These are phyloP conservation scores for Metarhizium humberi DNA, from an alignment of 2,329 filamentous ascomycete genomes.

Conservation along the genomic window DNA sequence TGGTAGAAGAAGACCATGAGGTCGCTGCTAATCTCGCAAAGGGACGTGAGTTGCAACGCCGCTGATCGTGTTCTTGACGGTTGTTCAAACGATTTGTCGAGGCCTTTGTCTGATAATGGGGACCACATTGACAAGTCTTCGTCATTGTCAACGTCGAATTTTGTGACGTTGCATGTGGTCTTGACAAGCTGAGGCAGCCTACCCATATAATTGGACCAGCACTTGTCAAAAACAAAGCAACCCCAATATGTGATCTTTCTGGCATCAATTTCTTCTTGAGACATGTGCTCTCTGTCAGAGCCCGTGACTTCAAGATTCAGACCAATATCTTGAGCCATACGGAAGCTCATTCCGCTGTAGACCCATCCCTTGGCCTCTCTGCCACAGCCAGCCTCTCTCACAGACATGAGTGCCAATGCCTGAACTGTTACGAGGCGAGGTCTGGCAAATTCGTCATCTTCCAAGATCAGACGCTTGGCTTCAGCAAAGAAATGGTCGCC, in stretches of 20 bases:
- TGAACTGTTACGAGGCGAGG: slow-evolving; percentile 85
- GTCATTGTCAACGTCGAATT: slow-evolving; percentile 80
- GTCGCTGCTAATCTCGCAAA: slow-evolving; percentile 92
- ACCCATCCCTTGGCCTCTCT: slow-evolving; percentile 96
- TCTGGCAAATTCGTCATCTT: slow-evolving; percentile 88
- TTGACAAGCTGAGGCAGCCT: slow-evolving; percentile 79
- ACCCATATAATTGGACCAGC: slow-evolving; percentile 95
- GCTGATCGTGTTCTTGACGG: slow-evolving; percentile 76
- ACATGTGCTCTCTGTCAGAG: slow-evolving; percentile 51
- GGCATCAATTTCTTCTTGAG: slow-evolving; percentile 80
- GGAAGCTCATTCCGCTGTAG: slow-evolving; percentile 96
- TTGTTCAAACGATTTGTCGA: slow-evolving; percentile 63
- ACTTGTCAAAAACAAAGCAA: slow-evolving; percentile 97
- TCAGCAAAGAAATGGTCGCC: slow-evolving; percentile 95
- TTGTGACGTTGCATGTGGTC: slow-evolving; percentile 72
- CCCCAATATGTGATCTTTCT: slow-evolving; percentile 93
- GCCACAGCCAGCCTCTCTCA: slow-evolving; percentile 88
- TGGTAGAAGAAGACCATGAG: slow-evolving; percentile 87
- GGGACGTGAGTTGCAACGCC: slow-evolving; percentile 67
- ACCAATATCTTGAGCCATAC: slow-evolving; percentile 92
- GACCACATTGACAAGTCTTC: slow-evolving; percentile 84
- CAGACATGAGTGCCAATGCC: slow-evolving; percentile 89
- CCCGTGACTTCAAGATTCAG: slow-evolving; percentile 74
- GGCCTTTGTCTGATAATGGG: slow-evolving; percentile 78
- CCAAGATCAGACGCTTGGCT: slow-evolving; percentile 79